These are phyloP conservation scores for Lotus japonicus DNA, from an alignment of 306 rosid species.

Conservation along the genomic window DNA sequence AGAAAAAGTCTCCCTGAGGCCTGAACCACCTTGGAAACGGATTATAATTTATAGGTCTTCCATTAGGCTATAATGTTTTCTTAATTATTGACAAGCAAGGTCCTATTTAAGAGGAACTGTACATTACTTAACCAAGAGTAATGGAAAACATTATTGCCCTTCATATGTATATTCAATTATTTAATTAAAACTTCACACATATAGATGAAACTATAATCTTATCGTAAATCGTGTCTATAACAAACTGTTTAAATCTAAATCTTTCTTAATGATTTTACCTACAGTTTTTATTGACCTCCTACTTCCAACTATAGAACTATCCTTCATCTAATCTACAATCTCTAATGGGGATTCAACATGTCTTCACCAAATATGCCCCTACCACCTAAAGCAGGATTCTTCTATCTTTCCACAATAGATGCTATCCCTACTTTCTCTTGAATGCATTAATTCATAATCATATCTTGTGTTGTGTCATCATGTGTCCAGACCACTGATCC, in stretches of 20 bases:
- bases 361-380: neutral
- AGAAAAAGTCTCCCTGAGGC: neutral
- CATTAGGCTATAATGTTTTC: neutral
- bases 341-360: neutral
- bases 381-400: neutral
- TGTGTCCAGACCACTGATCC: no score
- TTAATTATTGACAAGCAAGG: neutral
- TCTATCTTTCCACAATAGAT: no score
- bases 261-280: neutral
- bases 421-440: no score
- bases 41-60: neutral
- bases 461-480: neutral
- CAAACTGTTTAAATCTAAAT: neutral
- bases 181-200: neutral
- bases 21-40: neutral
- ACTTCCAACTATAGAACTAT: neutral
- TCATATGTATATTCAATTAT: neutral
- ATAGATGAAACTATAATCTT: neutral
- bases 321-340: neutral
- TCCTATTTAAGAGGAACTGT: neutral
- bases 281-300: neutral
- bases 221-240: neutral
- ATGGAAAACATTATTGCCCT: neutral
- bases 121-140: constrained; percentile 1
- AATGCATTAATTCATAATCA: neutral